Base-by-base conservation (phyloP, 2,329 filamentous ascomycete species). In the Sarocladium strictum region DNA sequence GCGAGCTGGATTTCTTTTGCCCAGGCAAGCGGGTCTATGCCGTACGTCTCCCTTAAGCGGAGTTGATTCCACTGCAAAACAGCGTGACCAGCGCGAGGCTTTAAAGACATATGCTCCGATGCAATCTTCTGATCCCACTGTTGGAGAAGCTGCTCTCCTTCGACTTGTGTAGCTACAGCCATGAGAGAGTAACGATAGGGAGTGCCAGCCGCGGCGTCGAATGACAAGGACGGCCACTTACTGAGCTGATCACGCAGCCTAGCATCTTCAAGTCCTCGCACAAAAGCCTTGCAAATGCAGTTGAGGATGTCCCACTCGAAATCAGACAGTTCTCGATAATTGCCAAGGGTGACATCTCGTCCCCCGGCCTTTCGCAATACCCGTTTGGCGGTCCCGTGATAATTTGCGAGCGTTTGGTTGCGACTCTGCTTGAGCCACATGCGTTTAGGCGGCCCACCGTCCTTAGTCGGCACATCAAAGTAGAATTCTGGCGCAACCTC, bases 151-250 rank as follows among this genome's bases (percentile, higher is more conserved):
- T 69, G 68, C 61, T 85, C 82, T 7, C 82, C 82, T 60, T 86
- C 82, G 2, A 75, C 65, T 58, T 84, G 79, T 14, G 69, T 74
- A 57, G 71, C 75, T 2, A 82, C 72, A 0, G 80, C 79, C n/a
- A 71, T 66, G 1, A 86, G 72, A 3, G 80, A 79, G 37, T 78
- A 75, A 55, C 70, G 65, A 51, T 65, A 66, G 5, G 66, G 59
- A 2, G 58, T 53, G 2, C 64, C 61, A 0, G 63, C 54, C 1
- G 57, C 52, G 9, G 64, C 57, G 14, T 63, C 64, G 27, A 72
- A 72, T 5, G 67, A 63, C 6, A 84, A 70, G 2, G 81, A 81
- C n/a, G 68, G 70, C 53, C 75, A 79, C 3, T 58, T 62, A 35
- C 69, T 59, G 2, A 86, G 64, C 4, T 74, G 72, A n/a, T 63